Evolutionary conservation across 345 rosid species (phyloP), one percentile per base, ranked within the genome.

Genomic region (Camelina hispida): DNA sequence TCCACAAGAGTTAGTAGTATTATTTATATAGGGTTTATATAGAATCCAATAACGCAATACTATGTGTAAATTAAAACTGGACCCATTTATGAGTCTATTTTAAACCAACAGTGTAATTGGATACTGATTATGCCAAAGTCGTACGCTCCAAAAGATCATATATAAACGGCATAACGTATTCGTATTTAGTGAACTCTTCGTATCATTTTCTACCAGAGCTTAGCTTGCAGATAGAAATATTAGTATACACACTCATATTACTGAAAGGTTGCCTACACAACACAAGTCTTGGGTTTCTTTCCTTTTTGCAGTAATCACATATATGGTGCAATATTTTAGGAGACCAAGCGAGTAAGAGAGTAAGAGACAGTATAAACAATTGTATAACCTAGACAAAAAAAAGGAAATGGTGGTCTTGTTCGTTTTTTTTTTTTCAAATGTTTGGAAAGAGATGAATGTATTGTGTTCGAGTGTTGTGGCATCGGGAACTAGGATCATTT

Each of bases 1-100:
- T 78, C 47, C 68, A 56, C 58, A 66, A 72, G 57, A 72, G 57
- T 51, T 71, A 40, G 71, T 70, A 50, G 76, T 70, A 70, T 63
- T 72, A 78, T 72, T 61, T 68, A 76, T 69, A 62, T 61, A 60
- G 73, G 68, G 67, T 65, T 77, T 71, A 71, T 78, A 71, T 71
- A 58, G 68, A 71, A 66, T 71, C 81, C 72, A 65, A 71, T 56
- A 78, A 66, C 62, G 57, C 62, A 65, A 58, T 65, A 65, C 54
- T 52, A 62, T 52, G 25, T 57, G 55, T 35, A 77, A 3, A 48
- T 34, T 7, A 7, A 34, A 10, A 62, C 22, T 76, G 79, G 79
- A 54, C 79, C 75, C 69, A 52, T 76, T 76, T 32, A 55, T 53
- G 42, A 53, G 69, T 69, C 34, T 32, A 60, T 76, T 68, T 12